Base-by-base conservation (phyloP, 768 basidiomycete species). In the Phylloporus arenicola region DNA sequence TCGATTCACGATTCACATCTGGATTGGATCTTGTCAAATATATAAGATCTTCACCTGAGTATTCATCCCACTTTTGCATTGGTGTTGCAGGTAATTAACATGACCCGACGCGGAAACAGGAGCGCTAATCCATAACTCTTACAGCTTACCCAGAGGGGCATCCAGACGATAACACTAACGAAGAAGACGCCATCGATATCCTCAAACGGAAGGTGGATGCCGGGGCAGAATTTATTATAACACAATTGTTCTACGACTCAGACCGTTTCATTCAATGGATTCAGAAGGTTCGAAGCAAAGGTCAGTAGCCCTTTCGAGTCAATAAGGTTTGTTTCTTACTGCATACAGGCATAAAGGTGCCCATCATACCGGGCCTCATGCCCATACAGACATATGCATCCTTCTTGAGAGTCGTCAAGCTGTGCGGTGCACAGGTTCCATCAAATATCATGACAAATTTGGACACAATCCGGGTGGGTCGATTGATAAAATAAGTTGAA, bases 191-290 rank as follows among this genome's bases (percentile, higher is more conserved):
- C 59, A 70, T 98, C 16, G 72, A 77, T 2, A 74, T 83, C 59
- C 74, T 99, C 49, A 90, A 88, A 65, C 76, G 77, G 39, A 99
- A 98, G 67, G 83, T 96, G 34, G 86, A 95, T 59, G 92, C 90
- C 0, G 96, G 96, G 14, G 95, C 95, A 2, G 89, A 97, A 61
- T 98, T 92, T 64, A 89, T 99, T 53, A 75, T 98, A 45, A 98
- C 96, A 0, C 96, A 99, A 60, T 75, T 98, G 6, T 99, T 99
- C 69, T 99, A 98, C 70, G 95, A 99, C 63, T 81, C 87, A n/a
- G 84, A 92, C 43, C 77, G 78, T 14, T 98, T 96, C 70, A 67
- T 92, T 27, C 61, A 69, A 14, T 99, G 96, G 96, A 68, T 85
- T 20, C 68, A 74, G 59, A 82, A 79, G 62, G 79, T 93, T 43